Evolutionary conservation across 768 basidiomycete species (phyloP), one percentile per base, ranked within the genome.

Genomic region (Naematelia aurantialba): DNA sequence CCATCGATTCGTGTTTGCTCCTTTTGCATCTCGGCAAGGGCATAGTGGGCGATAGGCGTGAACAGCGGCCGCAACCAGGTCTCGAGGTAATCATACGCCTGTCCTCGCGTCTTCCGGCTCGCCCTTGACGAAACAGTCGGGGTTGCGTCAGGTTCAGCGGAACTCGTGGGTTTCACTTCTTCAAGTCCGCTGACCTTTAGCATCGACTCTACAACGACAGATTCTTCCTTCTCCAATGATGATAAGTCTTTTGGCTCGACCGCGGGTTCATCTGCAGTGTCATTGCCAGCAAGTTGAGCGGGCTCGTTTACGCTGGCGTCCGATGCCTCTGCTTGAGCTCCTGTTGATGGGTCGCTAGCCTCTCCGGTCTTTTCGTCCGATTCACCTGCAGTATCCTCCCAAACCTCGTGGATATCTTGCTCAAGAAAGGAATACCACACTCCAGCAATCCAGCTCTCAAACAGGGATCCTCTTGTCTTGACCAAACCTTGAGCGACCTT

Each of bases 361-460:
- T 8, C 34, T 39, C 2, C 25, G 21, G 44, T 55, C 0, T 44
- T 42, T 5, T 27, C 30, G 27, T 34, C 52, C 25, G 22, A 25
- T 27, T 53, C 39, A 13, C 44, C 21, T 14, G 34, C 52, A 14
- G 30, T 29, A 25, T 42, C 56, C 19, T 17, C 47, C 1, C 4
- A 39, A 11, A 25, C 19, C 31, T 53, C 52, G 3, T 62, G 19
- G 34, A 45, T 17, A 42, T 47, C 39, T 30, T 52, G 30, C 42
- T 39, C 34, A 12, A 67, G 55, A 31, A 51, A 64, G 19, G 57
- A 60, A 39, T 70, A 73, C 45, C 47, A 73, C 3, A 66, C 62
- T 2, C 66, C 69, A 8, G 72, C 72, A 25, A 70, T 61, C 49
- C 62, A 70, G 5, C 63, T 61, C 52, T 70, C 69, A 42, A 70